phyloP scores from a whole-genome alignment of 2,329 filamentous ascomycete species.

The Corynespora cassiicola region DNA sequence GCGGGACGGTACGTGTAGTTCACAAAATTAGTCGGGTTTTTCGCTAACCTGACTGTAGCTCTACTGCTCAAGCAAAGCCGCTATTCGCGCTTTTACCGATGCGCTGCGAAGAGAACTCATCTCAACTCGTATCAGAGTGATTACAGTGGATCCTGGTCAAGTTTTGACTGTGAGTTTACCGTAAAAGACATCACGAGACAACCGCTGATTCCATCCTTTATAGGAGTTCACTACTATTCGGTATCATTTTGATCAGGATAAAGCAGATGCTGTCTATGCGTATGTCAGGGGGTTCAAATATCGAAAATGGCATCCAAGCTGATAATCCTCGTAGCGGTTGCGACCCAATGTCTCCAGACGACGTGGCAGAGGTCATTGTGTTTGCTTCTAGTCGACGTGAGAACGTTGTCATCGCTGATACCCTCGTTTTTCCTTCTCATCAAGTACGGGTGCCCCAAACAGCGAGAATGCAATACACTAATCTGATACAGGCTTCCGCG shows the following conservation, averaged over 20 bases:
- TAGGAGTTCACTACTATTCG: constrained; percentile 81
- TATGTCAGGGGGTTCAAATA: constrained; percentile 11
- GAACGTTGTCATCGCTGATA: constrained; percentile 87
- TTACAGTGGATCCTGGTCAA: constrained; percentile 87
- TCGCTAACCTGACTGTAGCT: constrained; percentile 13
- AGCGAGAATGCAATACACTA: too few relatives aligned
- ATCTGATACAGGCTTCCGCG: too few relatives aligned
- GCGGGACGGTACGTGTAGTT: constrained; percentile 62
- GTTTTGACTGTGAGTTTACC: constrained; percentile 70
- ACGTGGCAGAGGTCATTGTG: constrained; percentile 88
- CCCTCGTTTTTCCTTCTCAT: constrained; percentile 82
- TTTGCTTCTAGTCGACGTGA: constrained; percentile 80
- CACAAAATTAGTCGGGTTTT: too few relatives aligned
- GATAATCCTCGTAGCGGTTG: constrained; percentile 48
- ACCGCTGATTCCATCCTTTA: not conserved
- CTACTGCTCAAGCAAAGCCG: constrained; percentile 92
- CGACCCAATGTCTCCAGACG: constrained; percentile 82
- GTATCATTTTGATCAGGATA: constrained; percentile 82
- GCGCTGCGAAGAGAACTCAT: constrained; percentile 81
- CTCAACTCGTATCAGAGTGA: constrained; percentile 77
- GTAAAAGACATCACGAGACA: not conserved
- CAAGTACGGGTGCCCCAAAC: too few relatives aligned
- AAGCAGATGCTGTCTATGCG: constrained; percentile 87
- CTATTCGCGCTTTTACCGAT: constrained; percentile 81
- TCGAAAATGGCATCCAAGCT: not conserved